Percentiles rank a stretch among this genome's conserved stretches.
phyloP scores from a whole-genome alignment of 2,329 filamentous ascomycete genomes.

The Fulvia fulva region DNA sequence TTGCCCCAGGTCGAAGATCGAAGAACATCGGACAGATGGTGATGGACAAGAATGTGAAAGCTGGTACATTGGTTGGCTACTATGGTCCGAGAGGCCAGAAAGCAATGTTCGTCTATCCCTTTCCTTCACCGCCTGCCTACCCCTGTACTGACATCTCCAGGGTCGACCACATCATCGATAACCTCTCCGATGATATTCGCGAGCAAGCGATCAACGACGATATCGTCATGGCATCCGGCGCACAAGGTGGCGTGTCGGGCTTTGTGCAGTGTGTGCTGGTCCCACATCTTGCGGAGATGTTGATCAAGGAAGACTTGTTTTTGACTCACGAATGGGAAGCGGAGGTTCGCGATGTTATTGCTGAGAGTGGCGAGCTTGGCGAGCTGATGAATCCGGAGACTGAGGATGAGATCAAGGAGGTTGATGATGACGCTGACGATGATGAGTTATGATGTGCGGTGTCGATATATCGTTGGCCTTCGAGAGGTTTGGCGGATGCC shows the following conservation, averaged over 20 bases:
- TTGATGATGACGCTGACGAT: constrained; percentile 14
- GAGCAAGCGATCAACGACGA: constrained; percentile 27
- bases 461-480: not conserved
- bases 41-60: constrained; percentile 8
- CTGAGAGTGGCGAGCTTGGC: constrained; percentile 32
- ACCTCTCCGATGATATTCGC: constrained; percentile 29
- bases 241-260: constrained; percentile 34
- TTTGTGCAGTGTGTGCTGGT: constrained; percentile 36
- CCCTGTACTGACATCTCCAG: constrained; percentile 12
- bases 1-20: constrained; percentile 17
- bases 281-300: constrained; percentile 34
- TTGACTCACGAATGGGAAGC: constrained; percentile 18
- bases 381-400: constrained; percentile 31
- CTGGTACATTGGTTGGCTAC: constrained; percentile 29
- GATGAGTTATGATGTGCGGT: constrained; percentile 11
- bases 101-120: constrained; percentile 28
- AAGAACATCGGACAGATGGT: constrained; percentile 19
- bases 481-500: not conserved
- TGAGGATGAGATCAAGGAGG: constrained; percentile 24
- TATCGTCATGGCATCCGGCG: constrained; percentile 30
- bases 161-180: constrained; percentile 31
- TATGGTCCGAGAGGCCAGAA: constrained; percentile 35
- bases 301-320: constrained; percentile 35
- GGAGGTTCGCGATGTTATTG: constrained; percentile 25
- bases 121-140: not conserved